phyloP scores from a whole-genome alignment of 192 early-diverging fungal genomes.

The Coemansia sp. region DNA sequence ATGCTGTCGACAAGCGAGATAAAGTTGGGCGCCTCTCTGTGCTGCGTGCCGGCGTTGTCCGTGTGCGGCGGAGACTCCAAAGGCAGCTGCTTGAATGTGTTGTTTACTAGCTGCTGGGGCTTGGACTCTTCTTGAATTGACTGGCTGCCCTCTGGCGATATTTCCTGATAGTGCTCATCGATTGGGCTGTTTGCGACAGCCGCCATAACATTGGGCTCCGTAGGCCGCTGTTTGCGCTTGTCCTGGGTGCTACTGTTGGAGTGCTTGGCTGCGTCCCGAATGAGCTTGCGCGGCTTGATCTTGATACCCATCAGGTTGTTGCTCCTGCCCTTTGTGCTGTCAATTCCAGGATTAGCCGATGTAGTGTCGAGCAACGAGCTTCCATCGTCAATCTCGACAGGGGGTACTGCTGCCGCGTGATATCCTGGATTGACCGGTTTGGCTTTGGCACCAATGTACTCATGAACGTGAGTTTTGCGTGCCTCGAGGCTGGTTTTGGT shows the following conservation, averaged over 20 bases:
- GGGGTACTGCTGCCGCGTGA: neutral
- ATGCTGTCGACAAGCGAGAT: conserved; percentile 28
- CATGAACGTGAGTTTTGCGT: neutral
- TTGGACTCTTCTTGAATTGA: neutral
- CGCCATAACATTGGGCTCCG: too few species aligned
- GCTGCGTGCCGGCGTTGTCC: neutral
- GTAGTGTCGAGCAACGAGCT: conserved; percentile 32
- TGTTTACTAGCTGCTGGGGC: neutral
- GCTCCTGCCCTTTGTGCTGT: neutral
- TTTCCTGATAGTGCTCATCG: neutral
- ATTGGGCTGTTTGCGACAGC: neutral
- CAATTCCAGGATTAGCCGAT: conserved; percentile 37
- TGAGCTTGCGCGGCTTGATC: conserved; percentile 43
- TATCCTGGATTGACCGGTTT: neutral
- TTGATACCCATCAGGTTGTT: neutral
- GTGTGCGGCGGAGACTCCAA: neutral
- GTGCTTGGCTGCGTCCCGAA: conserved; percentile 18
- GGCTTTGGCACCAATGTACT: neutral
- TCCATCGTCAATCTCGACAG: neutral
- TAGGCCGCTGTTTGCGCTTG: conserved; percentile 1
- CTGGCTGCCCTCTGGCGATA: neutral
- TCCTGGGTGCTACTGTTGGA: neutral
- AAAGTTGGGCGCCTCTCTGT: neutral
- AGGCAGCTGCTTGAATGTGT: neutral
- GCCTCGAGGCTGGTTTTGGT: neutral